These are phyloP conservation scores for Diaporthe amygdali DNA, from an alignment of 2,329 filamentous ascomycete genomes.

Conservation along the genomic window DNA sequence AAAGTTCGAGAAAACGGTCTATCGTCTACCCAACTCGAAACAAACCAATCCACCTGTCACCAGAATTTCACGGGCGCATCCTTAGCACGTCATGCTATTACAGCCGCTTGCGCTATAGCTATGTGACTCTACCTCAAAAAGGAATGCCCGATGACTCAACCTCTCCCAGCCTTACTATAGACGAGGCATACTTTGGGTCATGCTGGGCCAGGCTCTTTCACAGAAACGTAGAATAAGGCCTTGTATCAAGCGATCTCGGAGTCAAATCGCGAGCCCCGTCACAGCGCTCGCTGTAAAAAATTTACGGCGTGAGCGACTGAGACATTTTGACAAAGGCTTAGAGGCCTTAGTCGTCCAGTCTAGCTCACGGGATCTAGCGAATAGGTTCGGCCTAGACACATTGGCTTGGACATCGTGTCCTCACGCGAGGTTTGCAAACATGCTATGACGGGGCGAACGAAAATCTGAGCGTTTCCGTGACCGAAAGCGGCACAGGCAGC, in stretches of 20 bases:
- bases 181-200: background rate
- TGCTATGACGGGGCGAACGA: background rate
- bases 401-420: background rate
- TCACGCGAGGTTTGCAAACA: background rate
- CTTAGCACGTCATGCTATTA: background rate
- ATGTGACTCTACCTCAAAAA: background rate
- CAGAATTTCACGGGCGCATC: background rate
- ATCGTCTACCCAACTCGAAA: background rate
- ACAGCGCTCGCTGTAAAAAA: background rate
- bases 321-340: background rate
- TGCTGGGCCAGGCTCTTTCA: background rate
- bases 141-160: background rate
- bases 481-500: slow-evolving; percentile 13
- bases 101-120: background rate
- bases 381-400: background rate
- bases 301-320: background rate
- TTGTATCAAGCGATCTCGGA: background rate
- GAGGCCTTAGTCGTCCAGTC: background rate
- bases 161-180: background rate
- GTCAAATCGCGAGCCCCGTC: background rate
- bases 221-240: background rate
- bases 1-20: background rate
- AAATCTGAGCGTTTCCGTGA: background rate
- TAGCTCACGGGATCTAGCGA: slow-evolving; percentile 1
- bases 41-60: slow-evolving; percentile 2